These are phyloP conservation scores for Pseudoturritis turrita DNA, from an alignment of 345 rosid genomes.

Conservation along the genomic window DNA sequence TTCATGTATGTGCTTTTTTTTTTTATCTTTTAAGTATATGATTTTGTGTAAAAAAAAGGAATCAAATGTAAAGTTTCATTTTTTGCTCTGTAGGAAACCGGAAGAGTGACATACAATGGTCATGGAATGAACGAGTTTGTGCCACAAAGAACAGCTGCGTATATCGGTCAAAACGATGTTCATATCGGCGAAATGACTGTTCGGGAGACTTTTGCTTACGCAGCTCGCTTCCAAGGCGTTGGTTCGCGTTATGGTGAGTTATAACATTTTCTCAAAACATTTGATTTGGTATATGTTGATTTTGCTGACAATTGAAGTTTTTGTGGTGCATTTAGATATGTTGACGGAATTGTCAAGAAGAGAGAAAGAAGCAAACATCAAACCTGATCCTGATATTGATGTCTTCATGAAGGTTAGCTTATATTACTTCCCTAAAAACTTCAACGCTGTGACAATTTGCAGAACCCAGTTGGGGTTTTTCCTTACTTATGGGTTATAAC, in stretches of 20 bases:
- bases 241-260: conserved; percentile 64
- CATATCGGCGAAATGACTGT: conserved; percentile 77
- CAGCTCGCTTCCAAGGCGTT: conserved; percentile 82
- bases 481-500: background rate
- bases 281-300: background rate
- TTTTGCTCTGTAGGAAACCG: conserved; percentile 31
- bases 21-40: background rate
- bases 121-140: conserved; percentile 59
- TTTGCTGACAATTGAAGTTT: background rate
- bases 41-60: background rate
- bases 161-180: conserved; percentile 68
- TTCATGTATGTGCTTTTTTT: background rate
- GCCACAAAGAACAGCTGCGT: conserved; percentile 67
- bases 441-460: background rate
- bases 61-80: background rate
- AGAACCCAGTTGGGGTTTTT: background rate
- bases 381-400: conserved; percentile 78
- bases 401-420: conserved; percentile 76
- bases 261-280: background rate
- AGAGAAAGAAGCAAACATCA: conserved; percentile 74
- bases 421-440: background rate
- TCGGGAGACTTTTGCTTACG: conserved; percentile 73
- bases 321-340: conserved; percentile 47
- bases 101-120: conserved; percentile 62
- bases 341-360: conserved; percentile 70